Conservation (phyloP, 495 filamentous ascomycete species). For the Penicillium malachiteum region DNA sequence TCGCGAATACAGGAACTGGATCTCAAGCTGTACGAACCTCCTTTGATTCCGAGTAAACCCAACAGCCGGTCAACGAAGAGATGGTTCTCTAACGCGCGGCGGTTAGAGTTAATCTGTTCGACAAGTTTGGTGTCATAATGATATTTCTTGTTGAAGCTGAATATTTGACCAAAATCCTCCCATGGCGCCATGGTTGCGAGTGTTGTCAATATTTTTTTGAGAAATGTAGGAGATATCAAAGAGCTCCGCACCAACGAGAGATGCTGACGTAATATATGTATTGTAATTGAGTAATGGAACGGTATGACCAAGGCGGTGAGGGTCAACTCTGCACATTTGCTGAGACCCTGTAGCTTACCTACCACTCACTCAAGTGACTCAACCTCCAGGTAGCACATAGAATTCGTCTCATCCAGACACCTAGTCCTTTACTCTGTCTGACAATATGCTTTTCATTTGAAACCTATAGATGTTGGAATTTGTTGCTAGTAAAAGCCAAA, state of each 20-base stretch:
- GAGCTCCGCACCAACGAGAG: background rate
- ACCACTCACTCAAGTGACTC: too few species aligned
- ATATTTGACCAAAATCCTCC: conserved; percentile 62
- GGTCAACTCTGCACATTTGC: too few species aligned
- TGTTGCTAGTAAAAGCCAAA: too few species aligned
- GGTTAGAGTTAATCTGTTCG: conserved; percentile 59
- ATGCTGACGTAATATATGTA: background rate
- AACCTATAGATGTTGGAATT: too few species aligned
- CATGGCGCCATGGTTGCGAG: conserved; percentile 36
- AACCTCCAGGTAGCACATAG: too few species aligned
- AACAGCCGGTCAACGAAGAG: conserved; percentile 76
- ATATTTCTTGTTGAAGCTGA: conserved; percentile 60
- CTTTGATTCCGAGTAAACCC: conserved; percentile 64
- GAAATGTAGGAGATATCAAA: background rate
- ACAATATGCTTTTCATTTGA: too few species aligned
- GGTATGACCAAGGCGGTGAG: conserved; percentile 24
- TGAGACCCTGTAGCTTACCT: too few species aligned
- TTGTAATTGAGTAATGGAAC: background rate
- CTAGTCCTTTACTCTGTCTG: too few species aligned
- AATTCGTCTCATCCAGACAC: too few species aligned
- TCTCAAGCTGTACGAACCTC: conserved; percentile 46
- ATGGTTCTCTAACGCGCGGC: conserved; percentile 60
- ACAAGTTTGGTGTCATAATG: conserved; percentile 58
- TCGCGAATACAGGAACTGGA: background rate
- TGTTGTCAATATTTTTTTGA: conserved; percentile 1